Conservation (phyloP, 179 eudicot genomes). For the Amaranthus tricolor region DNA sequence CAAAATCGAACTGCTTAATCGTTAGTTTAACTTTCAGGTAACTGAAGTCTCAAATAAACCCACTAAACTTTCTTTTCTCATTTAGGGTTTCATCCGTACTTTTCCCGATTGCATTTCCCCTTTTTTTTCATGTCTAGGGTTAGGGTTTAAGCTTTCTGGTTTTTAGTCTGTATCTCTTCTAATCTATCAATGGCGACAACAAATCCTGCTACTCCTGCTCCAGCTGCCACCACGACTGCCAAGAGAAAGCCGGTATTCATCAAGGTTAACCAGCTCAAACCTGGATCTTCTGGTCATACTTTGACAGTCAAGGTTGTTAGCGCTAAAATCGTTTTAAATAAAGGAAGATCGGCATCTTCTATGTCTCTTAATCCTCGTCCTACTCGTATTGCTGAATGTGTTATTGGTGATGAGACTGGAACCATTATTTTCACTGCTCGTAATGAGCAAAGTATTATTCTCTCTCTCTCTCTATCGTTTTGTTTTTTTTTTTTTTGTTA, state of each 20-base stretch:
- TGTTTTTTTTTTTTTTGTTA: background rate
- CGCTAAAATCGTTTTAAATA: slow-evolving; percentile 45
- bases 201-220: background rate
- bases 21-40: no score
- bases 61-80: no score
- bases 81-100: no score
- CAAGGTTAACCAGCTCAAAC: slow-evolving; percentile 48
- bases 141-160: slow-evolving; percentile 14
- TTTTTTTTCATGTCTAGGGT: background rate
- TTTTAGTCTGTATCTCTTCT: no score
- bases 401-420: slow-evolving; percentile 69
- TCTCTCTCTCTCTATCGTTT: background rate
- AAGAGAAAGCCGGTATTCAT: slow-evolving; percentile 60
- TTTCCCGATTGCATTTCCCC: background rate
- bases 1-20: no score
- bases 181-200: no score
- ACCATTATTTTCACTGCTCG: slow-evolving; percentile 68
- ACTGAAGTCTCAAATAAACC: no score
- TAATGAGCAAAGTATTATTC: slow-evolving; percentile 61
- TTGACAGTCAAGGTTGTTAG: slow-evolving; percentile 51
- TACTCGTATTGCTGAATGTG: slow-evolving; percentile 63
- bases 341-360: slow-evolving; percentile 40
- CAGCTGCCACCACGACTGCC: slow-evolving; percentile 3
- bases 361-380: slow-evolving; percentile 34
- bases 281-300: slow-evolving; percentile 52